Base-by-base conservation (phyloP, 352 stramenopile genomes). In the Phytophthora agathidicida region DNA sequence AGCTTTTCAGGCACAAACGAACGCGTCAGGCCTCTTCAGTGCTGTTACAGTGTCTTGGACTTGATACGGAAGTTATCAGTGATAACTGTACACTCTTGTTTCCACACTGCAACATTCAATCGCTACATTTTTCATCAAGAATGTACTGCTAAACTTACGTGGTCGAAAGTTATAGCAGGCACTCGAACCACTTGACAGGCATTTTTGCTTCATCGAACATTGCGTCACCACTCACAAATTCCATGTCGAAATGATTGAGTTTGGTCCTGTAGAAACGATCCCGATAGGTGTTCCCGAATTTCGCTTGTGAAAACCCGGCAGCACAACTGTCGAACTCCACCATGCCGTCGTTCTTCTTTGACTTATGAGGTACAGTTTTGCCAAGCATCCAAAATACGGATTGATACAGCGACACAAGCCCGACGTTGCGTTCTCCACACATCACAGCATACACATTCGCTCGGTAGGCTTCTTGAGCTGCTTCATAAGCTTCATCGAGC, bases 151-250 rank as follows among this genome's bases (percentile, higher is more conserved):
- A n/a, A n/a, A n/a, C n/a, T n/a, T n/a, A n/a, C n/a, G n/a, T n/a
- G n/a, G n/a, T n/a, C n/a, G n/a, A 36, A 36, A 20, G 20, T 22
- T 71, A 80, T 10, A 86, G 45, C 14, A 77, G 20, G 41, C 77
- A 87, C 46, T 82, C 69, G 28, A 85, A 77, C 77, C 77, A 87
- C 43, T 84, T 84, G 3, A 71, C 39, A 0, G 77, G 77, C 62
- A 77, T 85, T 45, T 80, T 67, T 10, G 68, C 31, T 5, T 66
- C 55, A 30, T 77, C 49, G 17, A 73, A 52, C 14, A 69, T 35
- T 0, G 66, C 66, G 31, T 85, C 77, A 19, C 72, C 72, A 51
- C 66, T 65, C 17, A 65, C 45, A 41, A 85, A 77, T n/a, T 68
- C 49, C 31, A 65, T 75, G 35, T 87, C 74, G 6, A 65, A 50